Evolutionary conservation across 352 stramenopile genomes (phyloP).

Genomic region (Phytopythium litorale): DNA sequence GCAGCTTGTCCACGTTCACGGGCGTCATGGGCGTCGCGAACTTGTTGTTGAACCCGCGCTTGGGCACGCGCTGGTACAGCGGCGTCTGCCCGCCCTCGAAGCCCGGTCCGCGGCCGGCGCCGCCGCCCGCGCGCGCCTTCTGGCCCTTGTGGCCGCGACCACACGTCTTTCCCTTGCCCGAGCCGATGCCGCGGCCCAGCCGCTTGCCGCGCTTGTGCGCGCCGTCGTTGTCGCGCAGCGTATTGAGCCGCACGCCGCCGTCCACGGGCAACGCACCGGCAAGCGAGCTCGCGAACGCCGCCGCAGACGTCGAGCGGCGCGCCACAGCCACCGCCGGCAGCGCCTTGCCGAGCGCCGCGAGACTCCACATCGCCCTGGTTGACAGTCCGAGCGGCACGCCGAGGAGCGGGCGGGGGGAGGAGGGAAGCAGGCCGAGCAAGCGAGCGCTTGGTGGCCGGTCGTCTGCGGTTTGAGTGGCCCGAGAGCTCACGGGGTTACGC

Average conservation of each 20-base stretch:
- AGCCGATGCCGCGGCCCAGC: slow-evolving; percentile 91
- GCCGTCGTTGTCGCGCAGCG: slow-evolving; percentile 80
- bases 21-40: slow-evolving; percentile 89
- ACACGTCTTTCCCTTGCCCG: slow-evolving; percentile 93
- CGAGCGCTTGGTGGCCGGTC: background rate
- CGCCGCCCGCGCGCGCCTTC: slow-evolving; percentile 90
- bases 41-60: slow-evolving; percentile 97
- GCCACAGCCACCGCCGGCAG: slow-evolving; percentile 25
- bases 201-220: slow-evolving; percentile 89
- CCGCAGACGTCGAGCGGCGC: slow-evolving; percentile 15
- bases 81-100: slow-evolving; percentile 99
- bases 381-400: too few relatives aligned
- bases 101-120: slow-evolving; percentile 72
- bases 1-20: slow-evolving; percentile 93
- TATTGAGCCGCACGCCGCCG: slow-evolving; percentile 79
- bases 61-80: slow-evolving; percentile 95
- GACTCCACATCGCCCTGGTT: slow-evolving; percentile 35
- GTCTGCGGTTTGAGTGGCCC: background rate
- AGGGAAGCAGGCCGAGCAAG: background rate
- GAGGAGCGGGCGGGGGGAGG: background rate
- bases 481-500: too few relatives aligned
- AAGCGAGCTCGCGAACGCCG: slow-evolving; percentile 47
- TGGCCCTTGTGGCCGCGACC: slow-evolving; percentile 97
- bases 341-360: slow-evolving; percentile 52
- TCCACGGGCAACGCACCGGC: slow-evolving; percentile 26